Evolutionary conservation across 371 early-diverging fungal species (phyloP), one percentile per base, ranked within the genome.

Genomic region (Mortierella sp.): DNA sequence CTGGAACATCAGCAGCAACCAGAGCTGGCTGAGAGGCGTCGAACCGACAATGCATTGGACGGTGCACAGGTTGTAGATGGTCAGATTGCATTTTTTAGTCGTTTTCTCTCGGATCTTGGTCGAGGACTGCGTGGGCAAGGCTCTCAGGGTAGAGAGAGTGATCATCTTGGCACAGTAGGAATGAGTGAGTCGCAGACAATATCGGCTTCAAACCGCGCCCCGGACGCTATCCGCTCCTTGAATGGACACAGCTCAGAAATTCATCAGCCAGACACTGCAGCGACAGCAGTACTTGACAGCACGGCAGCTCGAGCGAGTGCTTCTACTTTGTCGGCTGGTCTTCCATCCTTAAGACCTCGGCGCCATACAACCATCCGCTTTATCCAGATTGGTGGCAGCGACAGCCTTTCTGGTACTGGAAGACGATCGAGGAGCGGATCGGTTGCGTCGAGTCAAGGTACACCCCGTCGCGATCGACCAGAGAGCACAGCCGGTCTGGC

Each of bases 41-140:
- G 9, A 5, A 0, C 64, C 44, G 64, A 48, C 19, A 21, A n/a
- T 11, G 6, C 61, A n/a, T 11, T 47, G 34, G 70, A 69, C 8
- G 39, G 62, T 48, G 26, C 62, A 1, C 70, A 62, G 32, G 51
- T 69, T 28, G 17, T 62, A 24, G 23, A 56, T 41, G 62, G 50
- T n/a, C 72, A 72, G 17, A 49, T 72, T 43, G 67, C 67, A 19
- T 66, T 72, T 48, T 60, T 72, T 28, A 28, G 56, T 23, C 67
- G 67, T n/a, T 27, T 72, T 0, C 39, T 72, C 23, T 53, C 62
- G 2, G 72, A 72, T 21, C 32, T 72, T 15, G 61, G 61, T 34
- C 66, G 64, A 15, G 50, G 62, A 23, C 48, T 53, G n/a, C 68
- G 48, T 19, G 53, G 37, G 11, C 8, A n/a, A 6, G 30, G 9